These are phyloP conservation scores for Stemphylium vesicarium DNA, from an alignment of 2,329 filamentous ascomycete species.

Conservation along the genomic window DNA sequence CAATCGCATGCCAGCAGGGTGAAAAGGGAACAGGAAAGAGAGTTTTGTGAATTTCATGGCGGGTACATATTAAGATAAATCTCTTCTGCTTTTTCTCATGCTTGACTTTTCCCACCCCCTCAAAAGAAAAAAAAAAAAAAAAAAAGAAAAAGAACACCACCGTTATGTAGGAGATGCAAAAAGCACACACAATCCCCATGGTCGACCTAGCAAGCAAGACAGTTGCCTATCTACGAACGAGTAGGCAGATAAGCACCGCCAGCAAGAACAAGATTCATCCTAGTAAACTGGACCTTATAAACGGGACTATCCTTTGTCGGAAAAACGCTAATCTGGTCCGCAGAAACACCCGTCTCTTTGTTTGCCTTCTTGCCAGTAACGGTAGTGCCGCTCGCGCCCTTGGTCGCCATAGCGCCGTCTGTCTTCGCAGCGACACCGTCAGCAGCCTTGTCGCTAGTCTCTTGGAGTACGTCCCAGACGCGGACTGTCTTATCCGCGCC, in stretches of 20 bases:
- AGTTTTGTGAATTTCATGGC: too few species aligned
- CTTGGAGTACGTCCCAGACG: conserved; percentile 87
- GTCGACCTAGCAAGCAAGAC: too few species aligned
- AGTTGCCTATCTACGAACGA: conserved; percentile 1
- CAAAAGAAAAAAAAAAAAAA: too few species aligned
- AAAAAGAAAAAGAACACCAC: too few species aligned
- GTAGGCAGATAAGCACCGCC: conserved; percentile 71
- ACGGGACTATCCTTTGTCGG: conserved; percentile 96
- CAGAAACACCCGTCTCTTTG: conserved; percentile 88
- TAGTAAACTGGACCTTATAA: conserved; percentile 89
- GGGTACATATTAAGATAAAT: too few species aligned
- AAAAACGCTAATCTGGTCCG: conserved; percentile 94
- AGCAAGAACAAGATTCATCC: conserved; percentile 92
- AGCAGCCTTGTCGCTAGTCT: conserved; percentile 61
- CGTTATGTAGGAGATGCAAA: too few species aligned
- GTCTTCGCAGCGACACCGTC: conserved; percentile 59
- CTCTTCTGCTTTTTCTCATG: too few species aligned
- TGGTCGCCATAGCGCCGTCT: conserved; percentile 59
- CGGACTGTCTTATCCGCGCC: conserved; percentile 92
- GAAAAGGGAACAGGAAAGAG: too few species aligned
- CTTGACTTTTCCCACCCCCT: too few species aligned
- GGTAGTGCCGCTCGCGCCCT: conserved; percentile 55
- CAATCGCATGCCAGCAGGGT: too few species aligned
- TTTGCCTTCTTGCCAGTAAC: conserved; percentile 69
- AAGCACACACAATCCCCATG: too few species aligned